A percentile compares a stretch with the other conserved stretches of the same genome.
phyloP scores from a whole-genome alignment of 139 green algal genomes.

The Parachlorella kessleri region DNA sequence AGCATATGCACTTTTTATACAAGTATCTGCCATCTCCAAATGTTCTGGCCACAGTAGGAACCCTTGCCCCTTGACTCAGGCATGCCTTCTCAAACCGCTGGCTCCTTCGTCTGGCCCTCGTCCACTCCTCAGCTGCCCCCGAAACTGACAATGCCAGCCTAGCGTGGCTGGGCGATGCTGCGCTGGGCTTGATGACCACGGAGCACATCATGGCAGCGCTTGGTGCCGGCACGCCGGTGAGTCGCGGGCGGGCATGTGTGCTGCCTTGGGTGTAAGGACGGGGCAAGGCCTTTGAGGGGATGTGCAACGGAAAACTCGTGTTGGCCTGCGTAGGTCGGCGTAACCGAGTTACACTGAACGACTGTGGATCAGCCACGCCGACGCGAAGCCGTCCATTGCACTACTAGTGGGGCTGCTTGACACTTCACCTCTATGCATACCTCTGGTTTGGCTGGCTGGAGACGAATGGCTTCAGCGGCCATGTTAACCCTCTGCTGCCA shows the following conservation, averaged over 20 bases:
- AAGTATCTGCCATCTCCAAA: no score
- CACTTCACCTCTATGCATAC: no score
- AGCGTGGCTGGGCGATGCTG: conserved; percentile 41
- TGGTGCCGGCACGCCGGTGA: background rate
- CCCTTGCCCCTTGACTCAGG: no score
- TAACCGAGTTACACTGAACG: background rate
- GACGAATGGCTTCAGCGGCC: no score
- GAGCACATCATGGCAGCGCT: conserved; percentile 24
- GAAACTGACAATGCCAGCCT: conserved; percentile 5
- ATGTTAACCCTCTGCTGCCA: no score
- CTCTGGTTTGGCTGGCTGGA: no score
- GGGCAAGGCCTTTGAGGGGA: background rate
- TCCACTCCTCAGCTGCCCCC: conserved; percentile 18
- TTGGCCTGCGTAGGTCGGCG: background rate
- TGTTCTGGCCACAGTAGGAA: no score
- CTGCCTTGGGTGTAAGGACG: background rate
- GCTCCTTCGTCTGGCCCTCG: conserved; percentile 30
- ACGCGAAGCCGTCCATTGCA: no score
- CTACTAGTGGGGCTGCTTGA: no score
- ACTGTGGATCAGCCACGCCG: background rate
- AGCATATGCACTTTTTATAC: no score
- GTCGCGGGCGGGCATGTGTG: background rate
- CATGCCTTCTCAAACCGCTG: conserved; percentile 28
- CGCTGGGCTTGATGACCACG: conserved; percentile 21
- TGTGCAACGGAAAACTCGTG: background rate